Evolutionary conservation across 2,329 filamentous ascomycete species (phyloP), one percentile per base, ranked within the genome.

Genomic region (Hypoxylon sp.): DNA sequence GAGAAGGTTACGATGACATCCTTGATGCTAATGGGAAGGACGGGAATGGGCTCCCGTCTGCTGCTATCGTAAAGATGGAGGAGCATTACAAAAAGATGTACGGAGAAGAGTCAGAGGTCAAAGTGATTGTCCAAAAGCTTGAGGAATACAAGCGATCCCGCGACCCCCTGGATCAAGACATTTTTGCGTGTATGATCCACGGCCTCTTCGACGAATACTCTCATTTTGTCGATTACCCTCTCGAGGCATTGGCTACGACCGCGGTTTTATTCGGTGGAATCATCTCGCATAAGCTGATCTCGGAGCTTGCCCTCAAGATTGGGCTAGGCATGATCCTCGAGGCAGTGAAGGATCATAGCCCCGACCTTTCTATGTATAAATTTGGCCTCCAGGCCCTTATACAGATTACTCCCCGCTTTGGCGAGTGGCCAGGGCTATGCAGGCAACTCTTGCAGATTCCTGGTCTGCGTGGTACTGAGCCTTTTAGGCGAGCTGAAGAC

Each of bases 11-110:
- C 66, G 93, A 99, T 76, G 91, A 95, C 59, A 89, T 98, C 43
- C 94, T 99, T 68, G 92, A 98, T 72, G 84, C 85, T 8, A 97
- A 96, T 73, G 91, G 93, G 46, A 86, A 88, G 70, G 87, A 90
- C 19, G 89, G 92, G n/a, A 97, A 98, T 72, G 85, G 87, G 1
- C 84, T 99, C 1, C 90, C 94, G 0, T 83, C 86, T 19, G 88
- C 89, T 20, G 92, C 94, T 56, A 94, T 97, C 70, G 88, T 86
- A 68, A 92, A 93, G 76, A 99, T 99, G 95, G 94, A 98, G 74
- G 93, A 97, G 69, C 90, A 97, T 67, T 99, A 97, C 77, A 97
- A 97, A 78, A 92, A 92, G 73, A 98, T 99, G 94, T 99, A 99
- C 75, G 91, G 92, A 68, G 91, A 92, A 68, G 93, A 97, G 69